Base-by-base conservation (phyloP, 1,284 basidiomycete genomes). In the Moesziomyces aphidis region DNA sequence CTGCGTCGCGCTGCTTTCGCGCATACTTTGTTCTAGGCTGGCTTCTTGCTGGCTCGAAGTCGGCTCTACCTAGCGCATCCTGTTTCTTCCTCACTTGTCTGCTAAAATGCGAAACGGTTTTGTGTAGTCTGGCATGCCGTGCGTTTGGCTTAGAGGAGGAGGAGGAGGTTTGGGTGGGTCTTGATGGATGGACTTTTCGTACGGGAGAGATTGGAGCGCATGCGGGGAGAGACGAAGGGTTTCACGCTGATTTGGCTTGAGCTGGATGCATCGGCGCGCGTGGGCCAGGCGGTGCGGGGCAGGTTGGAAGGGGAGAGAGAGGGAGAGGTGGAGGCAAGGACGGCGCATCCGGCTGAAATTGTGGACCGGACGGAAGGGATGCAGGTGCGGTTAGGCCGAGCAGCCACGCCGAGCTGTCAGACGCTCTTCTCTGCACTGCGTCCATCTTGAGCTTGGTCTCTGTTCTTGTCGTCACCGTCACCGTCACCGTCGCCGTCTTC, bases 1-100 rank as follows among this genome's bases (percentile, higher is more conserved):
- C 31, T 28, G 26, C 6, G 26, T 28, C 26, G 7, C 26, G 13
- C 31, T 1, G 31, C 26, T 28, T 7, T 45, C 44, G n/a, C 21
- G 23, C n/a, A 21, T 21, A 11, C 11, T 22, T 46, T 19, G 51
- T 36, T 53, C 42, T n/a, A 53, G 51, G 39, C 39, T 19, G 39
- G 31, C 39, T 42, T 42, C 39, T 42, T 42, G 39, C 39, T 42
- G 39, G 39, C 39, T 42, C 39, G 39, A 42, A 42, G 39, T 42
- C 19, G 11, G 13, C 39, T 19, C 15, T 42, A 5, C 39, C 39
- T 42, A 1, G 15, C 39, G 39, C 39, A 28, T 19, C 6, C n/a
- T 42, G 13, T 42, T 4, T 19, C 39, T 42, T 8, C 5, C 39
- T 42, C 39, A 19, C 39, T 42, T 42, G 15, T 42, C 15, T 42